These are phyloP conservation scores for Candida anutae DNA, from an alignment of 1,139 yeast genomes.

Conservation along the genomic window DNA sequence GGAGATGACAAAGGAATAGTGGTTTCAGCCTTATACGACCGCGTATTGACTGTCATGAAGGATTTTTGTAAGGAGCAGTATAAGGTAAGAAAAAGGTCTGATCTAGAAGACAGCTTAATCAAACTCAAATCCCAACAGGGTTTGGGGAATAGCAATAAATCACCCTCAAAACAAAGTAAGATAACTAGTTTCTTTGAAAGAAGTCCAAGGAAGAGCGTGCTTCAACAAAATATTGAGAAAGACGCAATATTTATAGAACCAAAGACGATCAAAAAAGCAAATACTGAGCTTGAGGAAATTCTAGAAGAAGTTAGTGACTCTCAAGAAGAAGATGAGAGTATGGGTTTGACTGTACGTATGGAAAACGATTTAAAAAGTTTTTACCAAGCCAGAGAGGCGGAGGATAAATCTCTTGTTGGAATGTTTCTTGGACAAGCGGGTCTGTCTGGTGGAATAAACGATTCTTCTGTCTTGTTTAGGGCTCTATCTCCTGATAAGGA, in stretches of 20 bases:
- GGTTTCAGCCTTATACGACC: neutral
- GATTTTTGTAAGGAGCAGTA: slow-evolving; percentile 1
- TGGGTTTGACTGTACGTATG: no score
- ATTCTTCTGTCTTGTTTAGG: slow-evolving; percentile 9
- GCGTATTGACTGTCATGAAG: slow-evolving; percentile 1
- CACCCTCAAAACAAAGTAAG: slow-evolving; percentile 7
- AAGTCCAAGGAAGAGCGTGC: no score
- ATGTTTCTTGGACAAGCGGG: no score
- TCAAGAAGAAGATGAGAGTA: no score
- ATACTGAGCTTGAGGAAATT: no score
- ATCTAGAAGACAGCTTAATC: neutral
- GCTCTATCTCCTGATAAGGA: neutral
- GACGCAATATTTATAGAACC: no score
- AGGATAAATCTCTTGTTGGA: neutral
- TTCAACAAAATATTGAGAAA: no score
- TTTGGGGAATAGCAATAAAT: no score
- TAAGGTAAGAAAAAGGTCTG: neutral
- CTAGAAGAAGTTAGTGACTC: no score
- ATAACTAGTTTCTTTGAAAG: slow-evolving; percentile 9
- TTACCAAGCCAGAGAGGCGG: neutral
- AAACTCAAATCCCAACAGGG: no score
- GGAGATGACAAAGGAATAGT: neutral
- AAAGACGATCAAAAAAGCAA: no score
- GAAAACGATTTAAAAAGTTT: no score
- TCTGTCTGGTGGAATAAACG: slow-evolving; percentile 11